Evolutionary conservation across 306 rosid genomes (phyloP), one percentile per base, ranked within the genome.

Genomic region (Boehmeria nivea): DNA sequence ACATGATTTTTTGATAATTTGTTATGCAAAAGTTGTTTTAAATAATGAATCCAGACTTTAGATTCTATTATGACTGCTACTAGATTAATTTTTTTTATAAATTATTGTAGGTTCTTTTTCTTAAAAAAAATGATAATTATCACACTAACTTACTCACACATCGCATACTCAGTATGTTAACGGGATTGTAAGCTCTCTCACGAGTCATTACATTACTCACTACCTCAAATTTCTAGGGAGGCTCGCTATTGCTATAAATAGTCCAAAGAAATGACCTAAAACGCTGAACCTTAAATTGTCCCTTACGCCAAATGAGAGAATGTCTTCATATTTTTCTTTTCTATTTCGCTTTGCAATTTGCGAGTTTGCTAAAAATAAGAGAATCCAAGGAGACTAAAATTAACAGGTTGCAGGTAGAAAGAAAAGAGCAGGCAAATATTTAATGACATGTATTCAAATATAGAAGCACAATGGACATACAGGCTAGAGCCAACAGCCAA

Each of bases 291-390:
- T 24, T 23, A 23, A 27, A 59, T 69, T 70, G 43, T 53, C 72
- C 49, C 59, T 58, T 68, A 24, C 62, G 50, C 54, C 37, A 13
- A 49, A 49, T 54, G 40, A 69, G 65, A 45, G 43, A 65, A 66
- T 51, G 61, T 63, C 37, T 47, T 67, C 57, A 54, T 56, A 72
- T 51, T 59, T 69, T 54, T 21, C 14, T 60, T 37, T 48, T 62
- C 54, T 60, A 36, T 31, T 31, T 31, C 36, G 9, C 45, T 54
- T 60, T 69, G 28, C 20, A 26, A 13, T 45, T 25, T 10, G 25
- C 6, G 9, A 4, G 9, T 31, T 31, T 31, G 36, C 36, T 10
- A 31, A 31, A 10, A 31, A 31, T 10, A 31, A 31, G 9, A 31
- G 36, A 31, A 31, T 31, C 45, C 45, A 12, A 40, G 10, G 17